phyloP scores from a whole-genome alignment of 2,329 filamentous ascomycete species.

The Fusarium sp. region DNA sequence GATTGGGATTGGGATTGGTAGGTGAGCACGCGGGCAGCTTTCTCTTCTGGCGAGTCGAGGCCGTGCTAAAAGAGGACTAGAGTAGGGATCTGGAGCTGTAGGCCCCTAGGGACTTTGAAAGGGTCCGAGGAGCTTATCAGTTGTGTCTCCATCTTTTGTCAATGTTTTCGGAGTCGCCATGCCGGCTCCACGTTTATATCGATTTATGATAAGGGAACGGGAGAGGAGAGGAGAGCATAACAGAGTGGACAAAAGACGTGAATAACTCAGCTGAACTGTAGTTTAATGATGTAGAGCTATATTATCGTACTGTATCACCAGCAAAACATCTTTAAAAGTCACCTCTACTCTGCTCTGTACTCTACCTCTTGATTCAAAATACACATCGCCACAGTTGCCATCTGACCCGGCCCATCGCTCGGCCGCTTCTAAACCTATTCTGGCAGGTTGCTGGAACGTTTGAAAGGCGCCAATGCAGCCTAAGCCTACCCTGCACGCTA shows the following conservation, averaged over 20 bases:
- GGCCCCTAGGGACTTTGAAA: not conserved
- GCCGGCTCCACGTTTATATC: conserved; percentile 2
- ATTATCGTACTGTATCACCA: too few relatives aligned
- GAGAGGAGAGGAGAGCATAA: too few relatives aligned
- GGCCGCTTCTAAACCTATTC: conserved; percentile 42
- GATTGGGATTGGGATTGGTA: not conserved
- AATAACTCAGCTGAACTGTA: too few relatives aligned
- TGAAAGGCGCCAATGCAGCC: conserved; percentile 30
- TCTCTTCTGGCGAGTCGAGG: too few relatives aligned
- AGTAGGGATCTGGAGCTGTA: not conserved
- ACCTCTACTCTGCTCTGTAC: not conserved
- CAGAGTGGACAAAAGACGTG: too few relatives aligned
- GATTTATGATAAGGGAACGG: not conserved
- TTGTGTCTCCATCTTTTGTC: conserved; percentile 17
- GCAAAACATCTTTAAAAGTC: not conserved
- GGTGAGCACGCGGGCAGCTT: conserved; percentile 18
- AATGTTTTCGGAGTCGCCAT: conserved; percentile 16
- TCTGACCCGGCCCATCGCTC: conserved; percentile 39
- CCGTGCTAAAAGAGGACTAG: not conserved
- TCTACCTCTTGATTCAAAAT: not conserved
- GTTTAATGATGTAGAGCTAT: too few relatives aligned
- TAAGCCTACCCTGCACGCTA: conserved; percentile 21
- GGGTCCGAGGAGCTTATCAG: conserved; percentile 24
- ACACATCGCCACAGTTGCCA: conserved; percentile 14
- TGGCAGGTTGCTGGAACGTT: conserved; percentile 50